phyloP scores from a whole-genome alignment of 345 rosid species.

The Combretum micranthum region DNA sequence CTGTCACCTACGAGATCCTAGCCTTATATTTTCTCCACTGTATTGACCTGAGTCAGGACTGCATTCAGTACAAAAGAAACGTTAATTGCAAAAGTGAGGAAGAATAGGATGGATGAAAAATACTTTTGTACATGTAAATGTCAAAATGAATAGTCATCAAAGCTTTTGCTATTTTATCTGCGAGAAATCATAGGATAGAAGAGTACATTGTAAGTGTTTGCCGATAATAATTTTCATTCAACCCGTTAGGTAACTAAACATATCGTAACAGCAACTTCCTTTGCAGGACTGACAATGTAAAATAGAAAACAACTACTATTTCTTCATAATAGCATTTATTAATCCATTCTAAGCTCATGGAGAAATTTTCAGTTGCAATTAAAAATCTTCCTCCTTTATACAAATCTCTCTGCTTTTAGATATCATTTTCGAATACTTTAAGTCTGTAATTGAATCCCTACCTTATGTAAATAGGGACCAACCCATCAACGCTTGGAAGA shows the following conservation, averaged over 20 bases:
- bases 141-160: neutral
- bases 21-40: slow-evolving; percentile 82
- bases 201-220: no score
- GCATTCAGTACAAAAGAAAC: slow-evolving; percentile 18
- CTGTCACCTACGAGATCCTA: slow-evolving; percentile 99
- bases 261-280: no score
- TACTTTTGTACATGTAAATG: neutral
- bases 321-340: no score
- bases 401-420: neutral
- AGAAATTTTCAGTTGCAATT: no score
- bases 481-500: slow-evolving; percentile 82
- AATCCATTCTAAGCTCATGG: no score
- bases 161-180: neutral
- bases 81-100: slow-evolving; percentile 6
- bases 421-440: neutral
- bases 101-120: neutral
- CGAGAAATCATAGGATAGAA: no score
- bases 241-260: no score
- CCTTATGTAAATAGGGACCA: slow-evolving; percentile 97
- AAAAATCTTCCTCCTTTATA: no score
- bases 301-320: no score
- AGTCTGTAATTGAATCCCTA: slow-evolving; percentile 14
- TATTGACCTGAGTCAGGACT: slow-evolving; percentile 90
- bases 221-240: no score
- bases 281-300: no score